Evolutionary conservation across 495 filamentous ascomycete genomes (phyloP), one percentile per base, ranked within the genome.

Genomic region (Geoglossum glabrum): DNA sequence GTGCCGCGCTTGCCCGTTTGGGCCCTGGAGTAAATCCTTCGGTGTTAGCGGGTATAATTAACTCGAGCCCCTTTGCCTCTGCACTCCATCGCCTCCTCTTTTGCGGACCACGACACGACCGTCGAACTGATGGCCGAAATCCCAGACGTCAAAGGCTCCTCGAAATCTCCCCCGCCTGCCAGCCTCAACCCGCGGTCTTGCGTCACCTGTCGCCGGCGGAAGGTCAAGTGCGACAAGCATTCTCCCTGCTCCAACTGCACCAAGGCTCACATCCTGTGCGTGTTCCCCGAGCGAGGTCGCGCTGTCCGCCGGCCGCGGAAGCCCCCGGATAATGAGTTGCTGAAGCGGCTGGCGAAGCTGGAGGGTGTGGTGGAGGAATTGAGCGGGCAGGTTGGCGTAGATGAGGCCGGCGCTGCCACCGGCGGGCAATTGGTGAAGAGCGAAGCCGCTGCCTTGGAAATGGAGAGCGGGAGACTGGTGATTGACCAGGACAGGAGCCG

Each of bases 201-300:
- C 15, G 23, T 59, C 21, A 60, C 59, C 0, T 60, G 59, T 50
- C 59, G 59, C 34, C 54, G 54, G 34, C 54, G 59, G 15, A 60
- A 60, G 54, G 56, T 60, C n/a, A 60, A 60, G 57, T 95, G 89
- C 69, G 86, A 96, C 72, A 94, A 94, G 68, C 73, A 79, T 46
- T 71, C 75, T 63, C 87, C 88, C 5, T 95, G 89, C 69, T 81
- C 81, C 55, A 93, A 95, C 64, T 95, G 89, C 68, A 75, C 76
- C 52, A 82, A 82, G 63, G 83, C 82, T 10, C 80, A 81, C 28
- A 84, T 84, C 58, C 81, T 87, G 65, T 95, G 89, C 68, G 70
- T 89, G 28, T 95, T 88, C 66, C 89, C 89, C 1, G 79, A 83
- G 0, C 87, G 87, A 0, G 87, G 86, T 17, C 74, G 89, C 56